Conservation (phyloP, 208 protist genomes). For the Leishmania arabica region DNA sequence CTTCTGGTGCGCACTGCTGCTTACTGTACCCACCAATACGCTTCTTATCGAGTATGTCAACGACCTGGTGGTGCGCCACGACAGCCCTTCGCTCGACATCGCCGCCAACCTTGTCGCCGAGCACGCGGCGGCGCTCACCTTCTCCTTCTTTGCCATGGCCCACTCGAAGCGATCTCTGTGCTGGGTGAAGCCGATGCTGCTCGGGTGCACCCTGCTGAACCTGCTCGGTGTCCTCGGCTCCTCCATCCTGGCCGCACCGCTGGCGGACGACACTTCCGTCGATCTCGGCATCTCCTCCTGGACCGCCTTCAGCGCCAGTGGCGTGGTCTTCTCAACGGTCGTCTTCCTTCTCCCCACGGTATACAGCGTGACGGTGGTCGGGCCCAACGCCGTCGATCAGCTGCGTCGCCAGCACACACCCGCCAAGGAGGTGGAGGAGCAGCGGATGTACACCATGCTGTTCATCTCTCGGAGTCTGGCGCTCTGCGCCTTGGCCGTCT, state of each 20-base stretch:
- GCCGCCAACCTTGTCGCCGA: constrained; percentile 65
- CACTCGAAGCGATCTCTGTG: constrained; percentile 37
- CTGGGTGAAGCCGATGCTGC: constrained; percentile 57
- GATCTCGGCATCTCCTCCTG: constrained; percentile 40
- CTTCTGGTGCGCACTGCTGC: constrained; percentile 37
- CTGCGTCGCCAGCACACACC: constrained; percentile 11
- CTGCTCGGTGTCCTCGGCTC: constrained; percentile 65
- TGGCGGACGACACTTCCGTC: constrained; percentile 23
- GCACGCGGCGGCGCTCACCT: constrained; percentile 58
- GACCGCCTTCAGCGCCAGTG: constrained; percentile 38
- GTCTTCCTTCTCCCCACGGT: constrained; percentile 60
- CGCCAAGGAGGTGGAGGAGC: constrained; percentile 6
- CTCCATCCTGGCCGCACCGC: constrained; percentile 41
- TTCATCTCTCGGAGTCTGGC: constrained; percentile 43
- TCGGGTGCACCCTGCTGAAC: constrained; percentile 71
- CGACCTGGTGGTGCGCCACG: constrained; percentile 56
- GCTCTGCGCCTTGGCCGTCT: constrained; percentile 32
- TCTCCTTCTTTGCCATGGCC: constrained; percentile 47
- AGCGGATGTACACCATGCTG: constrained; percentile 29
- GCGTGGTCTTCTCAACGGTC: constrained; percentile 39
- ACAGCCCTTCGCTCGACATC: constrained; percentile 40
- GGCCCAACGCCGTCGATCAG: constrained; percentile 16
- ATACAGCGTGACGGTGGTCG: constrained; percentile 37
- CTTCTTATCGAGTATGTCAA: constrained; percentile 55
- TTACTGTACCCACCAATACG: constrained; percentile 33